Percentiles rank a stretch among this genome's conserved stretches.
Conservation (phyloP, 2,329 filamentous ascomycete genomes). For the Alternaria angustiovoidea region DNA sequence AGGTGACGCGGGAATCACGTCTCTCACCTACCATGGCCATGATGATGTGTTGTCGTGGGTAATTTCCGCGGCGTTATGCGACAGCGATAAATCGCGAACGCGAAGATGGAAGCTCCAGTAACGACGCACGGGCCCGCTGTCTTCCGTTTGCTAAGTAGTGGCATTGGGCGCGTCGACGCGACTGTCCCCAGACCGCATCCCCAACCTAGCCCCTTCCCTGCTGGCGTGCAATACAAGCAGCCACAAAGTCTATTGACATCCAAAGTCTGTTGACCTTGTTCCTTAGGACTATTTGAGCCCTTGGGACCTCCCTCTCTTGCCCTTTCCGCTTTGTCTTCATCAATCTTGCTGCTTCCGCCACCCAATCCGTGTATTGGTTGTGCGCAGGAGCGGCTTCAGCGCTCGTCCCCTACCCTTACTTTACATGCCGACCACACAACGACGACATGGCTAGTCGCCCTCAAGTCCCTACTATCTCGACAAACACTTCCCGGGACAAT, state of each 20-base stretch:
- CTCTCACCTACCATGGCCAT: slow-evolving; percentile 45
- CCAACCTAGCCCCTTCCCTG: not conserved
- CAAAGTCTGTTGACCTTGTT: not conserved
- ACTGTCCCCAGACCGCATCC: not conserved
- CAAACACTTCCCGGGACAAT: not conserved
- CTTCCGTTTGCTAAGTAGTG: slow-evolving; percentile 1
- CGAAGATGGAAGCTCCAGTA: slow-evolving; percentile 23
- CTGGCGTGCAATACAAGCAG: not conserved
- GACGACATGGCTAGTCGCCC: slow-evolving; percentile 4
- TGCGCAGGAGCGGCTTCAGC: slow-evolving; percentile 6
- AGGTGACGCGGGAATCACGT: not conserved
- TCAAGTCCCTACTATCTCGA: not conserved
- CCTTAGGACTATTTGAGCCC: not conserved
- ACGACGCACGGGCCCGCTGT: slow-evolving; percentile 13
- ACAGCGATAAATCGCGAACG: slow-evolving; percentile 30
- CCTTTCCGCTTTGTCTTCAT: too few species aligned
- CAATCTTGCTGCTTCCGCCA: slow-evolving; percentile 1
- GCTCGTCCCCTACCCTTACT: not conserved
- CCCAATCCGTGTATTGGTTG: not conserved
- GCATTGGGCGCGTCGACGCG: too few species aligned
- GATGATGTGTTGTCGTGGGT: slow-evolving; percentile 18
- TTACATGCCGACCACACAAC: not conserved
- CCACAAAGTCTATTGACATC: not conserved
- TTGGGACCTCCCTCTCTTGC: too few species aligned
- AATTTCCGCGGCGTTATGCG: slow-evolving; percentile 10